Conservation (phyloP, 441 rosid genomes). For the Codiaeum variegatum region DNA sequence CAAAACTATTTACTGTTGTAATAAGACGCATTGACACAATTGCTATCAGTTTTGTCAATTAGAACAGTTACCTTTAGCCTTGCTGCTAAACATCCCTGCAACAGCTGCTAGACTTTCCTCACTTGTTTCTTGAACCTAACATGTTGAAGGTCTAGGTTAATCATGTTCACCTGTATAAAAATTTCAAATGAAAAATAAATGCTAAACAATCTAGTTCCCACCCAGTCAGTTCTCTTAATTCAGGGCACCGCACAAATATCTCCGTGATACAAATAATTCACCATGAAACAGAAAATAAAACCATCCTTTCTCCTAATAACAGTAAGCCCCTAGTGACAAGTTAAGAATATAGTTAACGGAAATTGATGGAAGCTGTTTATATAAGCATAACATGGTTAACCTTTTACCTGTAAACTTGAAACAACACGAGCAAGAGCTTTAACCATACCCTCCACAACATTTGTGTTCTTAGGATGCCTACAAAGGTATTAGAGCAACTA, state of each 20-base stretch:
- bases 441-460: constrained; percentile 98
- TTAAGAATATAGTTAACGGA: constrained; percentile 1
- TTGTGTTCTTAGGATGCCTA: constrained; percentile 95
- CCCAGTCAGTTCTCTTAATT: background rate
- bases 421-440: constrained; percentile 98
- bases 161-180: background rate
- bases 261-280: constrained; percentile 17
- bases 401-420: constrained; percentile 86
- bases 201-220: background rate
- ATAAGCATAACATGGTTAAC: constrained; percentile 5
- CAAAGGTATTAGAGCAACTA: constrained; percentile 24
- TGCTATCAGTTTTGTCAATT: constrained; percentile 6
- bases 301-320: constrained; percentile 17
- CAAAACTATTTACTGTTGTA: background rate
- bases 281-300: constrained; percentile 19
- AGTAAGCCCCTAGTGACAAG: background rate
- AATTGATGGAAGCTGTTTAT: constrained; percentile 1
- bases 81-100: constrained; percentile 99
- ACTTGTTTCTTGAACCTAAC: constrained; percentile 89
- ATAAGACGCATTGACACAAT: background rate
- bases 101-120: constrained; percentile 97
- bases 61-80: constrained; percentile 83
- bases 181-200: background rate
- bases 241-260: constrained; percentile 5
- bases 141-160: constrained; percentile 21